Conservation (phyloP, 2,329 filamentous ascomycete genomes). For the Fusarium palustre region DNA sequence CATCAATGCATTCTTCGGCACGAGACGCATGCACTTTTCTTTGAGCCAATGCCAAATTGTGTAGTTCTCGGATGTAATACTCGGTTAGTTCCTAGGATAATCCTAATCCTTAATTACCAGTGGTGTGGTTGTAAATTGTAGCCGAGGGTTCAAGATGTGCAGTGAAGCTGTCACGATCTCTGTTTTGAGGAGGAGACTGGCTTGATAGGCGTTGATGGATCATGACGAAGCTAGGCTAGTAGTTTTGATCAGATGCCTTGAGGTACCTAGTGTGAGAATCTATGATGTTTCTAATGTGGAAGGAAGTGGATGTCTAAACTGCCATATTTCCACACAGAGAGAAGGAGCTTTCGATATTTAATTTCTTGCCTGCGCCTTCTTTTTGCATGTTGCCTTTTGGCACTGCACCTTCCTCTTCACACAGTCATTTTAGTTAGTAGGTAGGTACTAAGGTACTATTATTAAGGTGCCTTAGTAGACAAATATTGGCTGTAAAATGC, state of each 20-base stretch:
- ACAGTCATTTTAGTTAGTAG: background rate
- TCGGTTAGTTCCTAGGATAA: slow-evolving; percentile 1
- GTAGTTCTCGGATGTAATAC: background rate
- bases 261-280: no score
- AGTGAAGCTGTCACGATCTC: slow-evolving; percentile 20
- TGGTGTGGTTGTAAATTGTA: slow-evolving; percentile 10
- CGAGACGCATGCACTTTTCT: slow-evolving; percentile 18
- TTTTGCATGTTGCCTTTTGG: slow-evolving; percentile 13
- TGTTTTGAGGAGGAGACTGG: background rate
- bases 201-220: slow-evolving; percentile 6
- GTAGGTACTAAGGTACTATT: background rate
- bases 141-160: background rate
- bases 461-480: no score
- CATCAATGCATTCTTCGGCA: slow-evolving; percentile 15
- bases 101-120: background rate
- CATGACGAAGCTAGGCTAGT: background rate
- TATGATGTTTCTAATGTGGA: background rate
- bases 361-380: slow-evolving; percentile 10
- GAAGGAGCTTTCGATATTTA: background rate
- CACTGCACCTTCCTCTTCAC: background rate
- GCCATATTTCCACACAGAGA: background rate
- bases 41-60: background rate
- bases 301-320: background rate
- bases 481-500: background rate
- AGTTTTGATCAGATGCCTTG: background rate